Evolutionary conservation across 164 flowering plant species (phyloP), one percentile per base, ranked within the genome.

Genomic region (Vitis amurensis): DNA sequence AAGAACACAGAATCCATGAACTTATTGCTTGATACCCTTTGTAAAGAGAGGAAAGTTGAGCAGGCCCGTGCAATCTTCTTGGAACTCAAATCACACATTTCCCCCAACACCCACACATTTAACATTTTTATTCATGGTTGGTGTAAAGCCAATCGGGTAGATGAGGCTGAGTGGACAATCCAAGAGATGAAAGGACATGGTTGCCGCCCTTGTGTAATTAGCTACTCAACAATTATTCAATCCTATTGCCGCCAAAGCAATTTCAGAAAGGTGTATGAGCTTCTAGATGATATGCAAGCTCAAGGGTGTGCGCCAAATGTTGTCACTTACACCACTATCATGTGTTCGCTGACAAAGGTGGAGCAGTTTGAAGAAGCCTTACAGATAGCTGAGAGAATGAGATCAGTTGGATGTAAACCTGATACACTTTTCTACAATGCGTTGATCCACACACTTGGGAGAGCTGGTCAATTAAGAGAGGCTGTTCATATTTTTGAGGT

Each of bases 171-270:
- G 23, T 93, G 98, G 96, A 88, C 95, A 5, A 78, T 92, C 58
- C 85, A 91, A 68, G 98, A 93, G 63, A 93, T 93, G 96, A 91
- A 85, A 63, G 98, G 96, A 1, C 72, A 75, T 56, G 96, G 96
- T 4, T 82, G 73, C 72, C 74, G 50, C 47, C 96, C 98, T 59
- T 88, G 88, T 72, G 94, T 86, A 27, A 89, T 91, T 12, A 93
- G 91, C 77, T 91, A 89, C 78, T 87, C 96, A 5, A 93, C 87
- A 8, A 88, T 93, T 53, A 79, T 93, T 50, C 81, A 82, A 55
- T 85, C 81, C 58, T 83, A 87, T 64, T 93, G 97, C 67, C 78
- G 72, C 4, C 85, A 77, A 37, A 63, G 23, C 65, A 78, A 87
- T 57, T 89, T 85, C 59, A 29, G 27, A 9, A 85, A 81, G 79